Percentiles rank a stretch among this genome's conserved stretches.
Conservation (phyloP, 176 grass and related monocot species). For the barley (Hordeum vulgare) region DNA sequence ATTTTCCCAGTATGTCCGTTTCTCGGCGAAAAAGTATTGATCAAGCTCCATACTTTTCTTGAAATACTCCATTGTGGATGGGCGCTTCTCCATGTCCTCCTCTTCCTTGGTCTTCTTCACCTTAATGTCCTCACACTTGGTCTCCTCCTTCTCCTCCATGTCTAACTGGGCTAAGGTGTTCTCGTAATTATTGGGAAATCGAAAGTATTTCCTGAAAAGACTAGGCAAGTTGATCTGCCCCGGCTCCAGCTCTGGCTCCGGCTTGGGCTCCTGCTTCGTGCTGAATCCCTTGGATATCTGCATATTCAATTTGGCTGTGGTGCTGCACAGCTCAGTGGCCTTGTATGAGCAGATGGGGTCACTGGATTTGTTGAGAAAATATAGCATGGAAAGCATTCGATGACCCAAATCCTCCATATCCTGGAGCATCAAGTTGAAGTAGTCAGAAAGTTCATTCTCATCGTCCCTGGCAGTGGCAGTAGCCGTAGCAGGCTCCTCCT, state of each 20-base stretch:
- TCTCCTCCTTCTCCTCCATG: background rate
- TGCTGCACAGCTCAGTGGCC: background rate
- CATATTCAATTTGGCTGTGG: background rate
- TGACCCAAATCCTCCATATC: background rate
- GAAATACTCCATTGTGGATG: background rate
- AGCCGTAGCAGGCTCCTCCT: no score
- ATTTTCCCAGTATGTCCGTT: no score
- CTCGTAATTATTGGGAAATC: no score
- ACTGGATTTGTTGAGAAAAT: background rate
- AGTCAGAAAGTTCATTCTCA: background rate
- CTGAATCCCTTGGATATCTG: background rate
- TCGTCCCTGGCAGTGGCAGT: no score
- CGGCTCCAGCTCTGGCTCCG: no score
- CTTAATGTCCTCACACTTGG: background rate
- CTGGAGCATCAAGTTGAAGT: background rate
- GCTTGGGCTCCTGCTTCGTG: background rate
- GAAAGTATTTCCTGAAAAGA: no score
- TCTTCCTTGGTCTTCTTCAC: background rate
- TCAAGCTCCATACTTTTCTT: background rate
- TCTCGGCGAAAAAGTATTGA: background rate
- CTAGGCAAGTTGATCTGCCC: background rate
- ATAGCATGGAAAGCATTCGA: background rate
- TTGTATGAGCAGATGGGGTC: background rate
- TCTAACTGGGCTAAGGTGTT: background rate
- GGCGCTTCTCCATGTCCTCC: background rate